Evolutionary conservation across 306 rosid species (phyloP).

Genomic region (Aeschynomene evenia): DNA sequence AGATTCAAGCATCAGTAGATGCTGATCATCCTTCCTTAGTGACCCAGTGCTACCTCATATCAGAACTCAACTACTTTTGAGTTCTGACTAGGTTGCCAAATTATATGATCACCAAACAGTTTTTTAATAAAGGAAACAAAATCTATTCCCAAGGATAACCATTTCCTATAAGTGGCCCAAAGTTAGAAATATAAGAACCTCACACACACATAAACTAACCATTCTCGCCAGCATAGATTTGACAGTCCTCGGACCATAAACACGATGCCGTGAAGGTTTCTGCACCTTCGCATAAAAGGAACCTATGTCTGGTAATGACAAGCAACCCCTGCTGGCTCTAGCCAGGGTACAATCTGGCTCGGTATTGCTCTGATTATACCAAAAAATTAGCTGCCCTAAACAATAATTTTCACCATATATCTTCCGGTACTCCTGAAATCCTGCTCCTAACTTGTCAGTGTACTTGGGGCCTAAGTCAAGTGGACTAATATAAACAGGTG

Average conservation of each 20-base stretch:
- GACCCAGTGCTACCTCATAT: neutral
- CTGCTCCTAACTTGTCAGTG: slow-evolving; percentile 71
- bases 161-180: neutral
- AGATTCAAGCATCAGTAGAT: neutral
- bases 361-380: slow-evolving; percentile 85
- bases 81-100: neutral
- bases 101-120: neutral
- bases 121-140: neutral
- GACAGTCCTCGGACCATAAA: slow-evolving; percentile 90
- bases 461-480: slow-evolving; percentile 98
- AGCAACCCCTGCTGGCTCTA: slow-evolving; percentile 80
- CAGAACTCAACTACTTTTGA: neutral
- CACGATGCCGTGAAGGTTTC: slow-evolving; percentile 79
- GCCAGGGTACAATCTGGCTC: slow-evolving; percentile 80
- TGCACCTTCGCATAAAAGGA: slow-evolving; percentile 87
- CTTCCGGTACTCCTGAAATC: slow-evolving; percentile 80
- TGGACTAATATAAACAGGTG: slow-evolving; percentile 96
- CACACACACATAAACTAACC: slow-evolving; percentile 49
- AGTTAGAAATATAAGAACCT: neutral
- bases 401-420: slow-evolving; percentile 90
- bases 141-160: neutral
- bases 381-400: slow-evolving; percentile 93
- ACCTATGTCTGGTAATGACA: slow-evolving; percentile 77
- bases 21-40: neutral
- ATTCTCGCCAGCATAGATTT: slow-evolving; percentile 88